A percentile compares a stretch with the other conserved stretches of the same genome.
phyloP scores from a whole-genome alignment of 1,284 basidiomycete species.

The Papiliotrema laurentii region DNA sequence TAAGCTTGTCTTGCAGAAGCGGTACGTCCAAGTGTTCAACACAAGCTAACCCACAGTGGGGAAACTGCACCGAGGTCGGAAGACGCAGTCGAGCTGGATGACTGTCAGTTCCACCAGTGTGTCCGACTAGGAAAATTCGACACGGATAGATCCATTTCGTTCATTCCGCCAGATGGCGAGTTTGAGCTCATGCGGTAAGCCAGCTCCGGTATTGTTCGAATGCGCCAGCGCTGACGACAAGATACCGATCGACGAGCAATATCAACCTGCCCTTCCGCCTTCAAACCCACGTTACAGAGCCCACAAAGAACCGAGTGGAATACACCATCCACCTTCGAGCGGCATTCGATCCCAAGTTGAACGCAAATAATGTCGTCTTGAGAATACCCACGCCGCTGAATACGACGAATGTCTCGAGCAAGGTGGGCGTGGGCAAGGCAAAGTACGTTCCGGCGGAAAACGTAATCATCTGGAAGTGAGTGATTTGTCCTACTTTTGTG shows the following conservation, averaged over 20 bases:
- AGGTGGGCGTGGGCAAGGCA: slow-evolving; percentile 87
- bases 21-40: slow-evolving; percentile 10
- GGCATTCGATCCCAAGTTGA: slow-evolving; percentile 86
- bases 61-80: slow-evolving; percentile 57
- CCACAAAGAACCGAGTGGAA: slow-evolving; percentile 84
- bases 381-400: slow-evolving; percentile 95
- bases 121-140: slow-evolving; percentile 93
- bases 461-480: slow-evolving; percentile 95
- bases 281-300: slow-evolving; percentile 87
- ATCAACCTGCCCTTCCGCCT: slow-evolving; percentile 89
- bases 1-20: slow-evolving; percentile 93
- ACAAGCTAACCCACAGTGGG: slow-evolving; percentile 26
- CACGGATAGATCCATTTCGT: slow-evolving; percentile 85
- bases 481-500: slow-evolving; percentile 14
- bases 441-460: slow-evolving; percentile 96
- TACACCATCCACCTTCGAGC: slow-evolving; percentile 86
- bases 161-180: slow-evolving; percentile 97
- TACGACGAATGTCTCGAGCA: slow-evolving; percentile 85
- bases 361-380: slow-evolving; percentile 85
- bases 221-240: slow-evolving; percentile 37
- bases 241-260: slow-evolving; percentile 92
- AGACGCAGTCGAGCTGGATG: slow-evolving; percentile 89
- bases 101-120: slow-evolving; percentile 98
- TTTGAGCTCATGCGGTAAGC: slow-evolving; percentile 93
- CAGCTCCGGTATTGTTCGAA: not conserved